Evolutionary conservation across 2,329 filamentous ascomycete genomes (phyloP), one percentile per base, ranked within the genome.

Genomic region (Rosellinia necatrix): DNA sequence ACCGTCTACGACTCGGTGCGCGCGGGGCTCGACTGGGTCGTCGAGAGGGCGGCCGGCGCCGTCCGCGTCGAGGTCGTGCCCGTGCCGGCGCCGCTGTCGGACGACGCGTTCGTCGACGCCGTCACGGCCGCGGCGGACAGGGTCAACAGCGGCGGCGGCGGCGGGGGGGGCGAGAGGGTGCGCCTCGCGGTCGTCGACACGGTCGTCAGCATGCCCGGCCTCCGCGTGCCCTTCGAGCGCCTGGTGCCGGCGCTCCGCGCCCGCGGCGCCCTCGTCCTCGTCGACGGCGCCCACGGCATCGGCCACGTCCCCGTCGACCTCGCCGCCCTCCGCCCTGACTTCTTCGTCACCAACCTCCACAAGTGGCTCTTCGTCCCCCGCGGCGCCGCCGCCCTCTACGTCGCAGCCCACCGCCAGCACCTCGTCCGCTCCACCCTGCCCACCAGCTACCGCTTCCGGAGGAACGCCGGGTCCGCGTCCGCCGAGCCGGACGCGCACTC

Each of bases 301-400:
- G 87, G 87, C 0, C 83, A 88, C 46, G 76, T 89, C 9, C 75
- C 80, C 2, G 67, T 90, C 4, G 78, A 89, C 67, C 70, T 90
- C 24, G 64, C 64, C 0, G 62, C 64, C n/a, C 69, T 89, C 15
- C 74, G 83, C 32, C 80, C 85, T 0, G 87, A 90, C 68, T 90
- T 89, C 73, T 83, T 88, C 63, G 79, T 87, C 12, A 82, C 77
- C 46, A 90, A 90, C 64, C 81, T 81, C 60, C 83, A 88, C 69
- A 88, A 88, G 63, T 90, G 87, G 87, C 78, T 90, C 6, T 85
- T 81, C 63, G 80, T 81, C 15, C 87, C 87, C 4, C 80, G 87
- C 43, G 83, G 81, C 48, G 85, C 81, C 64, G 86, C 86, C 0
- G 73, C 88, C 7, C 78, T 90, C 63, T 81, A 88, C 67, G 84